phyloP scores from a whole-genome alignment of 495 filamentous ascomycete genomes.

The Sordaria brevicollis region DNA sequence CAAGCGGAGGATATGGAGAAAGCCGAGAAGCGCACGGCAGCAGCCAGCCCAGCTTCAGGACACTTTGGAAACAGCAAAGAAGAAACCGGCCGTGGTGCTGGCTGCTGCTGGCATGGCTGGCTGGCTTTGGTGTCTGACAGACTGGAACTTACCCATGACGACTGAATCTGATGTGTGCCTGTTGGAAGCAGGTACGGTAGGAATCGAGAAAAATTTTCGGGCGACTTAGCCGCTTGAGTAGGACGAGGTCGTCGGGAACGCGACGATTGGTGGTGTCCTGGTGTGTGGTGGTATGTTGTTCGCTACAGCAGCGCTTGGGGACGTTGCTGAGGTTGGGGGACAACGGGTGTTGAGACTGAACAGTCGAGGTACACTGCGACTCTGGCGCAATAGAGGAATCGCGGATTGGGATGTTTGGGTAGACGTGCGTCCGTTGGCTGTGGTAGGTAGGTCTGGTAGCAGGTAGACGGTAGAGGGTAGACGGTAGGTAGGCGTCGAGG shows the following conservation, averaged over 20 bases:
- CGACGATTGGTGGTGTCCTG: slow-evolving; percentile 22
- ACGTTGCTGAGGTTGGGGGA: slow-evolving; percentile 11
- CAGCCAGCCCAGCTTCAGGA: not conserved
- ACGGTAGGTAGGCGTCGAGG: slow-evolving; percentile 2
- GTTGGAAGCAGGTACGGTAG: not conserved
- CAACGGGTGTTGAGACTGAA: no score
- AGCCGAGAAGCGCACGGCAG: not conserved
- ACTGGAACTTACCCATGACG: slow-evolving; percentile 31
- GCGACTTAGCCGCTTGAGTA: slow-evolving; percentile 33
- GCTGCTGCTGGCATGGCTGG: no score
- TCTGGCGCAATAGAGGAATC: slow-evolving; percentile 19
- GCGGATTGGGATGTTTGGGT: slow-evolving; percentile 17
- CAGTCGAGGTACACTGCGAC: slow-evolving; percentile 15
- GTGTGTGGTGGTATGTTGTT: slow-evolving; percentile 10
- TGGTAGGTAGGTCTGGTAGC: slow-evolving; percentile 4
- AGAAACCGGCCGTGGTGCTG: not conserved
- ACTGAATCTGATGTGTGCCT: not conserved
- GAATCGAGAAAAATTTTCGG: slow-evolving; percentile 23
- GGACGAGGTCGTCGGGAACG: slow-evolving; percentile 21
- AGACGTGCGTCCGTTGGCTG: slow-evolving; percentile 17
- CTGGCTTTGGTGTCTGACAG: not conserved
- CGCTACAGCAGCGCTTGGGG: slow-evolving; percentile 14
- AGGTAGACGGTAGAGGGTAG: no score
- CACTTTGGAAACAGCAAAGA: not conserved
- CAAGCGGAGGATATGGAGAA: not conserved